Base-by-base conservation (phyloP, 495 filamentous ascomycete species). In the Aspergillus mulundensis region DNA sequence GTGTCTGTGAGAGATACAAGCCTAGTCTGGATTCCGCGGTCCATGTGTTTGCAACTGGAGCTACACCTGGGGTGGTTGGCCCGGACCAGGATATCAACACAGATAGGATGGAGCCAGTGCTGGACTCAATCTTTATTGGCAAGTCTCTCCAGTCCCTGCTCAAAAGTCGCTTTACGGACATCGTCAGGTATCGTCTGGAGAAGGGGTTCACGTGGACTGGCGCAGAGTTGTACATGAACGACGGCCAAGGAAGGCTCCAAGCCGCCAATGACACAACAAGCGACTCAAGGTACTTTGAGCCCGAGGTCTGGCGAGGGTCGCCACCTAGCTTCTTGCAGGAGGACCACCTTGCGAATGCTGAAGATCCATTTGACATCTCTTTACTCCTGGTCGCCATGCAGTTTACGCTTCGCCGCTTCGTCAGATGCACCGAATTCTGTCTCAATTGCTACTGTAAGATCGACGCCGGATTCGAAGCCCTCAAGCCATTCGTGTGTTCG, bases 401-500 rank as follows among this genome's bases (percentile, higher is more conserved):
- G 61, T 95, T 90, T 59, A 76, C 84, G 0, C 69, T 96, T 19
- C 87, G 84, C 2, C 88, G 92, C 61, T 84, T 96, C 56, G 81
- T 91, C 20, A 85, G 81, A 45, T 96, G 90, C 60, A 90, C 89
- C 5, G 85, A 94, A 38, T 96, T 91, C 66, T 97, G 93, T 66
- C 78, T 95, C 38, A 83, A 91, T 14, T 97, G 93, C 61, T 89
- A 95, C 66, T 81, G 81, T 61, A 87, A 81, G 62, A 77, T 89
- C 28, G 66, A 81, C n/a, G 79, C 78, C 6, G 80, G 83, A 7
- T 87, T 95, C 44, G 89, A 92, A 60, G 87, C 92, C n/a, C 73
- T 97, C 41, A 93, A 91, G 56, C 93, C 93, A 0, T 96, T 94
- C 61, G 90, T 96, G 18, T 97, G 93, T 76, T 84, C 81, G 24